phyloP scores from a whole-genome alignment of 2,329 filamentous ascomycete genomes.

The Aureobasidium sp. region DNA sequence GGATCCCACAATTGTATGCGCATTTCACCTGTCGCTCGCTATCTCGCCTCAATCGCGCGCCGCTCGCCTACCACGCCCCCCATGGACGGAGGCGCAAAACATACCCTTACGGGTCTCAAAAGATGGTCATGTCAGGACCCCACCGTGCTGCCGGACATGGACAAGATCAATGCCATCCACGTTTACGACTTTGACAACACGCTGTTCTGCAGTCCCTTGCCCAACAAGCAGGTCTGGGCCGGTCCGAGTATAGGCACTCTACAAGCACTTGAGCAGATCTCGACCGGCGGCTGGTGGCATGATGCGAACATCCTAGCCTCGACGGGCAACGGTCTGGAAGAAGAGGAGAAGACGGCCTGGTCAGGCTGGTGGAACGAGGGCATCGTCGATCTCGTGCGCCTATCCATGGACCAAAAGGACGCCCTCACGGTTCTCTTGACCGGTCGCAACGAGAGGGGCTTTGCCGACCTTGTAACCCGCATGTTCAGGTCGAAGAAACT shows the following conservation, averaged over 20 bases:
- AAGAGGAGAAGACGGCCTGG: slow-evolving; percentile 80
- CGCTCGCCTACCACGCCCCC: neutral
- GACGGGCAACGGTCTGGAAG: slow-evolving; percentile 73
- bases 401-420: slow-evolving; percentile 79
- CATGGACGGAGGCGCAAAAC: slow-evolving; percentile 14
- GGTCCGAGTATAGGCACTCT: slow-evolving; percentile 69
- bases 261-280: slow-evolving; percentile 66
- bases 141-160: slow-evolving; percentile 61
- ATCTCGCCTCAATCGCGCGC: neutral
- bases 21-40: neutral
- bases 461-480: slow-evolving; percentile 70
- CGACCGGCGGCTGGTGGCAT: slow-evolving; percentile 95
- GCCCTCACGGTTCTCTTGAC: slow-evolving; percentile 81
- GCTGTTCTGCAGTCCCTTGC: slow-evolving; percentile 82
- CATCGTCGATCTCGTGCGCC: slow-evolving; percentile 66
- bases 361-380: slow-evolving; percentile 95
- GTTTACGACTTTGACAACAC: slow-evolving; percentile 99
- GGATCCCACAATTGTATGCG: neutral
- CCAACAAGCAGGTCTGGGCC: slow-evolving; percentile 84
- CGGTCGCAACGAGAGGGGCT: slow-evolving; percentile 70
- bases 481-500: slow-evolving; percentile 73
- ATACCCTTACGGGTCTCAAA: slow-evolving; percentile 67
- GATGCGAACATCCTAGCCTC: slow-evolving; percentile 77
- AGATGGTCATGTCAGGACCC: slow-evolving; percentile 72
- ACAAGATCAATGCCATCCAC: slow-evolving; percentile 72